Base-by-base conservation (phyloP, 176 grass and related monocot genomes). In the Neostapfia colusana region DNA sequence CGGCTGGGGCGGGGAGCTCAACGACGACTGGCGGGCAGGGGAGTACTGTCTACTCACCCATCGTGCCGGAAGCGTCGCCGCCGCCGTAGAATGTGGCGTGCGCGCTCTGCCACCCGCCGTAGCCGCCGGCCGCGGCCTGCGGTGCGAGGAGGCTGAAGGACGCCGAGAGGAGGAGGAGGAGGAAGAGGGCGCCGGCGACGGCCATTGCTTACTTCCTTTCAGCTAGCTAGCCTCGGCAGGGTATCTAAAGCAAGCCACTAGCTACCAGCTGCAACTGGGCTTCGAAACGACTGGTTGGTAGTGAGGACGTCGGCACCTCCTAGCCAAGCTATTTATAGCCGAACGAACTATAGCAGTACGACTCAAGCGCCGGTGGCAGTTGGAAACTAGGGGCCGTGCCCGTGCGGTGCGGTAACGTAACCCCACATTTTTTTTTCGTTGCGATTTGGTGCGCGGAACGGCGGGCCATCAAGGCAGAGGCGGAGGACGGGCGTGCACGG, bases 1-100 rank as follows among this genome's bases (percentile, higher is more conserved):
- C 43, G 11, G 26, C 26, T 50, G 5, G 44, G 11, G 4, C 0
- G 16, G 15, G 0, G 1, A 1, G 4, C 20, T 18, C 4, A 50
- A 50, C 16, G 61, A 37, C 46, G 16, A 20, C 51, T n/a, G n/a
- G 31, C 6, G 14, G 14, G 9, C 62, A 45, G 13, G 49, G 67
- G 7, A 15, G 3, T 20, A 8, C 6, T 51, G 48, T 6, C 20
- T 13, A 65, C 79, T 61, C 14, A 97, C 93, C 94, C 91, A 97
- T 97, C 15, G 94, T 93, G 42, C 94, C 94, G 28, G 94, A 91
- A 10, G 94, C 94, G 18, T 97, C 90, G 55, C 86, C 70, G 28
- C 94, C 94, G 64, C 94, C 94, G 78, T 97, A 97, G 88, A 97
- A 97, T 4, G 94, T 97, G 38, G 94, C 94, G 46, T 97, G 94